A percentile compares a stretch with the other conserved stretches of the same genome.
These are phyloP conservation scores for Dactylellina leptospora DNA, from an alignment of 2,329 filamentous ascomycete species.

Conservation along the genomic window DNA sequence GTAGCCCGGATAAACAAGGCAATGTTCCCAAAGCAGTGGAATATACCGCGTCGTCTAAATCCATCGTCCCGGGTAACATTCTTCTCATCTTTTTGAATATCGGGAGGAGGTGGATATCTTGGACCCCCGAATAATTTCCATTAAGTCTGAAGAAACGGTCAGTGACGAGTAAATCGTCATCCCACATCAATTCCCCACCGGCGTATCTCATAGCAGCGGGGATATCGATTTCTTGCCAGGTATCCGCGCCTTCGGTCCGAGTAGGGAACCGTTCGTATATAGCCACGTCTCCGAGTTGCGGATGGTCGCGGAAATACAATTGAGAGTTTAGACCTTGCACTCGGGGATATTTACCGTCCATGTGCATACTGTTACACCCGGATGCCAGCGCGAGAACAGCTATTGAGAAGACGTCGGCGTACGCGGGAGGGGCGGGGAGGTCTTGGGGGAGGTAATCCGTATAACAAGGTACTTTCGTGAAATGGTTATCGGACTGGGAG, in stretches of 20 bases:
- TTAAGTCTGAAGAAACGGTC: neutral
- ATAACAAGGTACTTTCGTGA: neutral
- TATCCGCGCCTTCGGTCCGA: neutral
- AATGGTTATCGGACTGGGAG: neutral
- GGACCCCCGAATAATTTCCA: neutral
- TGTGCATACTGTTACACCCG: constrained; percentile 7
- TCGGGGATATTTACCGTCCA: constrained; percentile 9
- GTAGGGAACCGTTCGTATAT: constrained; percentile 3
- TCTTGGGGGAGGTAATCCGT: constrained; percentile 21
- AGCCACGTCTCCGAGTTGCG: constrained; percentile 10
- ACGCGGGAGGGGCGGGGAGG: constrained; percentile 13
- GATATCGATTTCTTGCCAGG: neutral
- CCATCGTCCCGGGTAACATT: neutral
- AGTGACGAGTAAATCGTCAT: neutral
- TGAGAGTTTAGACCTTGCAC: constrained; percentile 1
- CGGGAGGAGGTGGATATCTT: neutral
- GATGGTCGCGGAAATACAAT: constrained; percentile 16
- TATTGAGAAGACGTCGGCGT: constrained; percentile 16
- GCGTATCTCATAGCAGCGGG: constrained; percentile 3
- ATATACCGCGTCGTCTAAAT: neutral
- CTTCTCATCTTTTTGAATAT: neutral
- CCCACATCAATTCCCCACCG: neutral
- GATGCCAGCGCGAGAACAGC: constrained; percentile 7
- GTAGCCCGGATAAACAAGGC: neutral
- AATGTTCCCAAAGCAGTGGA: neutral